Percentiles rank a stretch among this genome's conserved stretches.
Conservation (phyloP, 73 alveolate species). For the Halteria grandinella region DNA sequence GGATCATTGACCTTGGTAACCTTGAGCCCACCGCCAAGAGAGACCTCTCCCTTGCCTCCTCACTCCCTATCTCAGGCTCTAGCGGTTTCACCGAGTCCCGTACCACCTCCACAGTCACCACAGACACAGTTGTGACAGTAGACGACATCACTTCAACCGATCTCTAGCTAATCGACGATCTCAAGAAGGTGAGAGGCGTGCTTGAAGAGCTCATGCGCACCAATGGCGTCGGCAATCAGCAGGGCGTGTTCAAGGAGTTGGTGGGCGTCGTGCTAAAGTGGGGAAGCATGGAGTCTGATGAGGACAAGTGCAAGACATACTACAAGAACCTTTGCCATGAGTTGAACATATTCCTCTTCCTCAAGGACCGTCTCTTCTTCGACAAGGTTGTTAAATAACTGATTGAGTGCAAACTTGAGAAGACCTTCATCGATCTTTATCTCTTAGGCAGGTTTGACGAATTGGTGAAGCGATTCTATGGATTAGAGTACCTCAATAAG, state of each 20-base stretch:
- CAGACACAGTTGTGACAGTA: no score
- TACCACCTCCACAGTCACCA: slow-evolving; percentile 5
- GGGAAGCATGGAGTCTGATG: slow-evolving; percentile 48
- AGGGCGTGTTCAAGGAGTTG: slow-evolving; percentile 3
- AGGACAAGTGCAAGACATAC: slow-evolving; percentile 72
- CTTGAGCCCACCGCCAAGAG: slow-evolving; percentile 38
- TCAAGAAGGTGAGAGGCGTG: slow-evolving; percentile 59
- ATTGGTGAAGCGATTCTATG: neutral
- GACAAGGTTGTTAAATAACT: slow-evolving; percentile 69
- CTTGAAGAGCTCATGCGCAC: slow-evolving; percentile 41
- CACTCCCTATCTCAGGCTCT: no score
- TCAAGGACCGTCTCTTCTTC: slow-evolving; percentile 77
- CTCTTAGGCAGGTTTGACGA: slow-evolving; percentile 45
- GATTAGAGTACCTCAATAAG: neutral
- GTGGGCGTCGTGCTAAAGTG: slow-evolving; percentile 70
- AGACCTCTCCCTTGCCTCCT: slow-evolving; percentile 49
- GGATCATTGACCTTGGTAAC: no score
- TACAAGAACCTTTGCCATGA: slow-evolving; percentile 76
- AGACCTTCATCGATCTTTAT: slow-evolving; percentile 68
- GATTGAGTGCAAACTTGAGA: slow-evolving; percentile 77
- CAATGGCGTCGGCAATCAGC: slow-evolving; percentile 5
- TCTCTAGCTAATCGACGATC: slow-evolving; percentile 55
- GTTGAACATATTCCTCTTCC: slow-evolving; percentile 76
- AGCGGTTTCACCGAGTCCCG: slow-evolving; percentile 9
- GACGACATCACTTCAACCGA: slow-evolving; percentile 68